Percentiles rank a stretch among this genome's conserved stretches.
Conservation (phyloP, 371 early-diverging fungal genomes). For the Mucor irregularis region DNA sequence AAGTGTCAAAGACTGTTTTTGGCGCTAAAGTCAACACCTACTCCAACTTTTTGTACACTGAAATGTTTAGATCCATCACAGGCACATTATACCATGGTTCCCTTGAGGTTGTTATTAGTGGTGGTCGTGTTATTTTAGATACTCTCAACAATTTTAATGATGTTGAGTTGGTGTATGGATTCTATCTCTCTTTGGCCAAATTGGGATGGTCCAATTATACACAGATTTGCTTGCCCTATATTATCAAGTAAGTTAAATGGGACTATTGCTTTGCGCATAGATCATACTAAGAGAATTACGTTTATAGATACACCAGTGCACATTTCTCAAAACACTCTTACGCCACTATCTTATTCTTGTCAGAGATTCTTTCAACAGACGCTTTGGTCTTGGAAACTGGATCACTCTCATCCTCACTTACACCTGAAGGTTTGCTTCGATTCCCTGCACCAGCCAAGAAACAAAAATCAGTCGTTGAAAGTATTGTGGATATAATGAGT, state of each 20-base stretch:
- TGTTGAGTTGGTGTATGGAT: slow-evolving; percentile 57
- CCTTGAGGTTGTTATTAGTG: slow-evolving; percentile 58
- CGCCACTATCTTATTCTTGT: slow-evolving; percentile 57
- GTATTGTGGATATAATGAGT: slow-evolving; percentile 39
- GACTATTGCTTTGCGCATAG: slow-evolving; percentile 26
- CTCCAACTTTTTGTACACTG: slow-evolving; percentile 23
- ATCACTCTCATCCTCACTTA: slow-evolving; percentile 52
- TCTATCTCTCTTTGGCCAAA: slow-evolving; percentile 66
- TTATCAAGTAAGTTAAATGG: slow-evolving; percentile 47
- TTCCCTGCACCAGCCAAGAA: slow-evolving; percentile 40
- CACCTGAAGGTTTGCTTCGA: slow-evolving; percentile 57
- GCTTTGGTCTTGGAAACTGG: slow-evolving; percentile 42
- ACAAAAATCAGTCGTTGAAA: slow-evolving; percentile 27
- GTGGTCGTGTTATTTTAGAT: slow-evolving; percentile 65
- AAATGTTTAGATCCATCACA: slow-evolving; percentile 26
- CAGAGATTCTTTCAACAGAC: slow-evolving; percentile 50
- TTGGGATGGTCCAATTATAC: slow-evolving; percentile 69
- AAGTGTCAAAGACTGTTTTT: slow-evolving; percentile 31
- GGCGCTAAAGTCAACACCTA: neutral
- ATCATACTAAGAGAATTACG: neutral
- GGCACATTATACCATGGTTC: slow-evolving; percentile 57
- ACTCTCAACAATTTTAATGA: slow-evolving; percentile 53
- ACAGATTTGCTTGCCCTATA: slow-evolving; percentile 68
- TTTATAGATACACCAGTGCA: slow-evolving; percentile 29
- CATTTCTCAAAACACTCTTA: slow-evolving; percentile 39